Conservation (phyloP, 192 early-diverging fungal genomes). For the Backusella mclennaniae region DNA sequence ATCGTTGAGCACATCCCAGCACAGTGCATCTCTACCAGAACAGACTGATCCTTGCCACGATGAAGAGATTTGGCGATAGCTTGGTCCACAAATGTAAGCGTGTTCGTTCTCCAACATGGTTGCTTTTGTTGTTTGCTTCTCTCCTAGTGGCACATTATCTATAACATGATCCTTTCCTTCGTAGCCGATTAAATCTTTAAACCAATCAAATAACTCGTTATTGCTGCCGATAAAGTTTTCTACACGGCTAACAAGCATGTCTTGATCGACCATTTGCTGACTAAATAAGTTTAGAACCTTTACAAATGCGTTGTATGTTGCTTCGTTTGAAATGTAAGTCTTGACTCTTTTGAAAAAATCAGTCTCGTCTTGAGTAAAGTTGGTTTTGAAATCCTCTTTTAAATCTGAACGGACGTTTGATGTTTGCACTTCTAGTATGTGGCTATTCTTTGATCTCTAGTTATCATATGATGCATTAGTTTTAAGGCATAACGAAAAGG, state of each 20-base stretch:
- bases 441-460: conserved; percentile 5
- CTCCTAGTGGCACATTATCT: conserved; percentile 60
- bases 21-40: conserved; percentile 87
- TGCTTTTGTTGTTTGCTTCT: conserved; percentile 15
- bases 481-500: not conserved
- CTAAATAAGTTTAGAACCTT: conserved; percentile 93
- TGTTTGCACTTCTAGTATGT: not conserved
- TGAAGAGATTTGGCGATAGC: conserved; percentile 48
- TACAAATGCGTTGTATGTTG: conserved; percentile 92
- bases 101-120: conserved; percentile 16
- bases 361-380: conserved; percentile 71
- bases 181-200: conserved; percentile 85
- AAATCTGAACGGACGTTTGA: conserved; percentile 10
- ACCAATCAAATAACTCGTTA: conserved; percentile 88
- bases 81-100: conserved; percentile 55
- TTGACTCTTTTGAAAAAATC: conserved; percentile 94
- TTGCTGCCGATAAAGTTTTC: conserved; percentile 81
- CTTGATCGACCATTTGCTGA: conserved; percentile 90
- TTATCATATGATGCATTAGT: not conserved
- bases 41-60: conserved; percentile 54
- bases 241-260: conserved; percentile 83
- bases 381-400: conserved; percentile 8
- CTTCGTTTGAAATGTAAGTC: conserved; percentile 78
- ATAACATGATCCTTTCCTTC: conserved; percentile 67
- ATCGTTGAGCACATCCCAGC: conserved; percentile 93